Evolutionary conservation across 805 yeast species (phyloP).

Genomic region (Kluyveromyces dobzhanskii): DNA sequence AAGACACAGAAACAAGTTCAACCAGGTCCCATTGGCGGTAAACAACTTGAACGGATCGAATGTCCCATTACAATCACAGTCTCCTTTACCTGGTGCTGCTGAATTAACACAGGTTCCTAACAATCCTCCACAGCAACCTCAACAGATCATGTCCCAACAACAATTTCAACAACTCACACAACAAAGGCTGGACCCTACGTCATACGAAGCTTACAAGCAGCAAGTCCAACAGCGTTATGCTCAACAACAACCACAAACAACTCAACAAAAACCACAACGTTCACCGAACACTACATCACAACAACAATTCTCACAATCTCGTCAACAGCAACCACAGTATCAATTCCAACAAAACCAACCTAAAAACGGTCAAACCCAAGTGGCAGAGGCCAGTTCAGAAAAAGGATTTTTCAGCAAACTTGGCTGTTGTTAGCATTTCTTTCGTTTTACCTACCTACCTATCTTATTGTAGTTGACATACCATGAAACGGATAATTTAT

Average conservation of each 20-base stretch:
- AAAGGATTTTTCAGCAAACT: slow-evolving; percentile 29
- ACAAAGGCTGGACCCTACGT: slow-evolving; percentile 35
- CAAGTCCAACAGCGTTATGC: slow-evolving; percentile 30
- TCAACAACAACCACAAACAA: slow-evolving; percentile 18
- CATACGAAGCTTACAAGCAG: slow-evolving; percentile 32
- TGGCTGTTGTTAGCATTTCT: slow-evolving; percentile 24
- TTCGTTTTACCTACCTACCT: too few relatives aligned
- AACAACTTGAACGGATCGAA: slow-evolving; percentile 18
- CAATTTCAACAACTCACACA: slow-evolving; percentile 11
- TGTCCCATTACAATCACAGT: slow-evolving; percentile 13
- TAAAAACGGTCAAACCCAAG: slow-evolving; percentile 7
- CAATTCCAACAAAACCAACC: slow-evolving; percentile 12
- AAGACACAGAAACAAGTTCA: slow-evolving; percentile 31
- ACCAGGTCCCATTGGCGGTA: slow-evolving; percentile 19
- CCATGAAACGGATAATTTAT: too few relatives aligned
- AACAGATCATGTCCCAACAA: slow-evolving; percentile 10
- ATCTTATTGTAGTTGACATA: too few relatives aligned
- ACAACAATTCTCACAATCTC: slow-evolving; percentile 9
- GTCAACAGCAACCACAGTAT: slow-evolving; percentile 12
- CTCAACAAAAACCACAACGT: slow-evolving; percentile 11
- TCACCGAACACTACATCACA: slow-evolving; percentile 9
- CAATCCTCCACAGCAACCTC: slow-evolving; percentile 16
- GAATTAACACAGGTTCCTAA: slow-evolving; percentile 15
- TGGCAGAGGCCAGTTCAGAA: slow-evolving; percentile 15
- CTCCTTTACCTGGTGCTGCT: slow-evolving; percentile 7